phyloP scores from a whole-genome alignment of 495 filamentous ascomycete genomes.

The Astrothelium subdiscretum region DNA sequence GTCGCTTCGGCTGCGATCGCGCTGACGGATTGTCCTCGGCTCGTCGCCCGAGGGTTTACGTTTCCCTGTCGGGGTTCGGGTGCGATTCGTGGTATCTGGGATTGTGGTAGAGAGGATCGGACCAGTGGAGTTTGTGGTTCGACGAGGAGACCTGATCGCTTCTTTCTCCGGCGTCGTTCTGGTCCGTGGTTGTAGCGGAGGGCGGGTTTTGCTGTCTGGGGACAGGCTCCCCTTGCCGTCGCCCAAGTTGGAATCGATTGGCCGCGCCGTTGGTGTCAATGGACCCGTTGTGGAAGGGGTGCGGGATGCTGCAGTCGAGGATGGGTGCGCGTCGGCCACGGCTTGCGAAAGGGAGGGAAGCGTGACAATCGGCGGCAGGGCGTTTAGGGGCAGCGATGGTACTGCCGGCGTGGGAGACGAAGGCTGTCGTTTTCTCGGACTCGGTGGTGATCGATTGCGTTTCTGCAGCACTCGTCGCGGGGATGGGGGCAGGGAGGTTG shows the following conservation, averaged over 20 bases:
- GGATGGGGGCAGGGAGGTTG: slow-evolving; percentile 8
- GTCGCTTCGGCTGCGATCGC: slow-evolving; percentile 4
- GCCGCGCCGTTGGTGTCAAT: slow-evolving; percentile 12
- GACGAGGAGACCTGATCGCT: neutral
- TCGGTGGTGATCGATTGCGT: slow-evolving; percentile 20
- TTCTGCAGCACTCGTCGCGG: slow-evolving; percentile 3
- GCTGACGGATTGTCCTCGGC: neutral
- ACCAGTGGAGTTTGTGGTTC: neutral
- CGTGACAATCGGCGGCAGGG: slow-evolving; percentile 21
- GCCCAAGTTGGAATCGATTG: slow-evolving; percentile 12
- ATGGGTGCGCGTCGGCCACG: slow-evolving; percentile 23
- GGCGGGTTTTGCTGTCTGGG: slow-evolving; percentile 14
- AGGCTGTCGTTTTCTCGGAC: slow-evolving; percentile 16
- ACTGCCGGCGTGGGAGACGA: slow-evolving; percentile 19
- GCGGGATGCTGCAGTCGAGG: slow-evolving; percentile 10
- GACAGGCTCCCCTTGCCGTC: slow-evolving; percentile 8
- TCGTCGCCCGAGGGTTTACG: neutral
- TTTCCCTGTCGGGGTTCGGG: neutral
- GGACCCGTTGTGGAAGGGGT: slow-evolving; percentile 1
- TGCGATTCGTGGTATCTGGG: neutral
- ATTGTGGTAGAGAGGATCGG: neutral
- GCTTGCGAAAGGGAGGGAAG: slow-evolving; percentile 20
- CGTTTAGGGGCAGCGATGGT: slow-evolving; percentile 16
- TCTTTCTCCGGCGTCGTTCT: neutral
- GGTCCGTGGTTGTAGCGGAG: neutral